phyloP scores from a whole-genome alignment of 257 asterid genomes.

The Penstemon newberryi region DNA sequence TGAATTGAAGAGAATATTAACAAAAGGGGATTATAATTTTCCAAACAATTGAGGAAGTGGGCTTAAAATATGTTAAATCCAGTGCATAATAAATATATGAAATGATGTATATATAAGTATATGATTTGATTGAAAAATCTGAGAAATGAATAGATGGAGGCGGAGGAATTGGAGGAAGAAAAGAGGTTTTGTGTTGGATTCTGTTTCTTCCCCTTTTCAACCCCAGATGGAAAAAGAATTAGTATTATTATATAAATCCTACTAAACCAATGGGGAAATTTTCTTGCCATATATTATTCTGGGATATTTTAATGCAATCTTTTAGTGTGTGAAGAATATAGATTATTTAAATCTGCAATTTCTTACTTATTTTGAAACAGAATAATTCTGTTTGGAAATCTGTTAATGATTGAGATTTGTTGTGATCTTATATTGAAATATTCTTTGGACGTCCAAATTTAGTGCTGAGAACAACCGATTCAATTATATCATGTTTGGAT shows the following conservation, averaged over 20 bases:
- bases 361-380: too few relatives aligned
- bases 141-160: slow-evolving; percentile 29
- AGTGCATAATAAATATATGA: background rate
- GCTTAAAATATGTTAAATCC: slow-evolving; percentile 9
- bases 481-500: too few relatives aligned
- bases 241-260: background rate
- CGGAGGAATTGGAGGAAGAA: slow-evolving; percentile 27
- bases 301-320: too few relatives aligned
- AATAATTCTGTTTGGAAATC: too few relatives aligned
- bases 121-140: slow-evolving; percentile 11
- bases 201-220: slow-evolving; percentile 41
- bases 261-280: background rate
- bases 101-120: background rate
- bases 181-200: slow-evolving; percentile 37
- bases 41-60: slow-evolving; percentile 1
- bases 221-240: slow-evolving; percentile 24
- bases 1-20: slow-evolving; percentile 25
- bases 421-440: too few relatives aligned
- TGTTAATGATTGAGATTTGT: too few relatives aligned
- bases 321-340: too few relatives aligned
- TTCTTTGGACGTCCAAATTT: too few relatives aligned
- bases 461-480: too few relatives aligned
- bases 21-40: slow-evolving; percentile 18
- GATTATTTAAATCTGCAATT: too few relatives aligned
- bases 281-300: background rate